These are phyloP conservation scores for Kluyveromyces marxianus DNA, from an alignment of 1,139 yeast genomes.

Conservation along the genomic window DNA sequence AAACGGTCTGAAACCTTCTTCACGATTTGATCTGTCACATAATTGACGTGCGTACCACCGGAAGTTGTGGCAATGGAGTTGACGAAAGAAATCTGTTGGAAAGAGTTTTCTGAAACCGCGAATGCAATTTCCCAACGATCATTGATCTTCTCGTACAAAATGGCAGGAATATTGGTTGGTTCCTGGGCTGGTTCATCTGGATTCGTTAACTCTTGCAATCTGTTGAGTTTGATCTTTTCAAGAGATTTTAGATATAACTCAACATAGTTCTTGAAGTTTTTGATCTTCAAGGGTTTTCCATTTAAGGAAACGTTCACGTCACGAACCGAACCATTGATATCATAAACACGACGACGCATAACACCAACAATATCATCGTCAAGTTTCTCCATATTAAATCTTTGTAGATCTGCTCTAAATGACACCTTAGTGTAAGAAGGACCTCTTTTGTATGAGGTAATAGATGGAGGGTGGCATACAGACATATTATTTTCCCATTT, in stretches of 20 bases:
- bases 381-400: constrained; percentile 75
- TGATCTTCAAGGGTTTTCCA: constrained; percentile 61
- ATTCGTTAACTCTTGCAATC: constrained; percentile 32
- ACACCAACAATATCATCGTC: constrained; percentile 82
- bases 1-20: constrained; percentile 64
- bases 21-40: constrained; percentile 77
- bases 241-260: constrained; percentile 82
- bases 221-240: constrained; percentile 34
- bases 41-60: constrained; percentile 94
- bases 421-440: constrained; percentile 80
- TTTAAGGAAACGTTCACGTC: constrained; percentile 76
- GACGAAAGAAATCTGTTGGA: constrained; percentile 93
- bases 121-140: constrained; percentile 95
- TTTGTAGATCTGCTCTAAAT: constrained; percentile 78
- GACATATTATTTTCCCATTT: constrained; percentile 87
- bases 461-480: constrained; percentile 65
- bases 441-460: constrained; percentile 43
- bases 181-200: constrained; percentile 19
- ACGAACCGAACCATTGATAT: constrained; percentile 89
- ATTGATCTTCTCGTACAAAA: constrained; percentile 70
- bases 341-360: constrained; percentile 88
- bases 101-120: constrained; percentile 83
- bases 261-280: constrained; percentile 77
- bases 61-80: constrained; percentile 96
- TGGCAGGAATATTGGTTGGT: constrained; percentile 45